Conservation (phyloP, 202 grass and related monocot species). For the Brachypodium distachyon region DNA sequence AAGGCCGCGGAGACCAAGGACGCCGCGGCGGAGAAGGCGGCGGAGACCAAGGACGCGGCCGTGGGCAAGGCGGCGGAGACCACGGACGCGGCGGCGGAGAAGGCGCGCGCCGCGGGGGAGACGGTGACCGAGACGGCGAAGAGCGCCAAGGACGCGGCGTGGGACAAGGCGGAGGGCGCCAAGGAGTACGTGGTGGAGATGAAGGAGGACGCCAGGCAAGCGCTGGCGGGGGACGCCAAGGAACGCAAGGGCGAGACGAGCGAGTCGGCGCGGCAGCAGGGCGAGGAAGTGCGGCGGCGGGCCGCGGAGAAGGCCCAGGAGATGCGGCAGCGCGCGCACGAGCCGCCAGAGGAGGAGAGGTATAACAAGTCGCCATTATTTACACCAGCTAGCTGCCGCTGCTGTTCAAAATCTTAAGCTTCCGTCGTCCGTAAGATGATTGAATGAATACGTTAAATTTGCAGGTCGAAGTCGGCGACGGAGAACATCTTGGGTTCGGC, state of each 20-base stretch:
- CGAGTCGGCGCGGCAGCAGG: slow-evolving; percentile 50
- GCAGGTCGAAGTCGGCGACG: slow-evolving; percentile 33
- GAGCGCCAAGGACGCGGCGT: slow-evolving; percentile 1
- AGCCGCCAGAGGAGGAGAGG: slow-evolving; percentile 16
- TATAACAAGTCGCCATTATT: background rate
- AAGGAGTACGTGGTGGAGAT: slow-evolving; percentile 32
- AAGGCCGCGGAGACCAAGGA: slow-evolving; percentile 25
- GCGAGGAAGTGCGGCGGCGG: slow-evolving; percentile 33
- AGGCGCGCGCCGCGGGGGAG: background rate
- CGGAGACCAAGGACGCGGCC: background rate
- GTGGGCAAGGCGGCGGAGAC: slow-evolving; percentile 9
- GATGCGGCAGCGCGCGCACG: background rate
- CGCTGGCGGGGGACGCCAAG: slow-evolving; percentile 22
- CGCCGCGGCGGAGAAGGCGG: slow-evolving; percentile 5
- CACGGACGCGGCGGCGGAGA: slow-evolving; percentile 17
- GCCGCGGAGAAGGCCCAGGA: slow-evolving; percentile 36
- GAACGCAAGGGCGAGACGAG: slow-evolving; percentile 37
- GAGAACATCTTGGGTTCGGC: slow-evolving; percentile 42
- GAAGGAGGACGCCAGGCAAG: slow-evolving; percentile 25
- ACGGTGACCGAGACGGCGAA: background rate
- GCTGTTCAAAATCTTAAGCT: background rate
- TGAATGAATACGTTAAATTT: background rate
- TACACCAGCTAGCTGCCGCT: background rate
- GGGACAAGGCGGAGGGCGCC: slow-evolving; percentile 10
- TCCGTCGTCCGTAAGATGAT: background rate